These are phyloP conservation scores for Malus hybrid DNA, from an alignment of 331 rosid genomes.

Conservation along the genomic window DNA sequence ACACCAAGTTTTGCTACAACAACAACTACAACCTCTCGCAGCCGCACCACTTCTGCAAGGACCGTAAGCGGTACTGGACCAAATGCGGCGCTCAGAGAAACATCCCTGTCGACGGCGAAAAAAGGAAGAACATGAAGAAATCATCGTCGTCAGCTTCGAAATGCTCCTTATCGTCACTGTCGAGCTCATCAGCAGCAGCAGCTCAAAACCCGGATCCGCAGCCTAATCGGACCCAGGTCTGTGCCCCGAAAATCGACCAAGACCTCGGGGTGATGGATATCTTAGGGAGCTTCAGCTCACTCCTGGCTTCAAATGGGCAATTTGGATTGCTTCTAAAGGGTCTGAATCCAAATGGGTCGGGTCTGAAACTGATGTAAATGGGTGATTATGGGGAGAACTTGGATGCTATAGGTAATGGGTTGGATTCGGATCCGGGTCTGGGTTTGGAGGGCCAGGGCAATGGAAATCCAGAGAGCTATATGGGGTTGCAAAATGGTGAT, in stretches of 20 bases:
- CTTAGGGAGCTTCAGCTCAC: constrained; percentile 67
- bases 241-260: constrained; percentile 20
- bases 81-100: constrained; percentile 79
- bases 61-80: constrained; percentile 84
- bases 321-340: constrained; percentile 52
- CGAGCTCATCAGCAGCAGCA: constrained; percentile 5
- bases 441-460: constrained; percentile 32
- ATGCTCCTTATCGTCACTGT: constrained; percentile 31
- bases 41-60: constrained; percentile 91
- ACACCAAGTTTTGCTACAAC: constrained; percentile 95
- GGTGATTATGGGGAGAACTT: constrained; percentile 39
- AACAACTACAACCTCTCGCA: constrained; percentile 92
- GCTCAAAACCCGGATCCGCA: constrained; percentile 18
- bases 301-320: constrained; percentile 50
- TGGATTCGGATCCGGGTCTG: constrained; percentile 36
- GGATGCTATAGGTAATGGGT: constrained; percentile 20
- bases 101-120: constrained; percentile 85
- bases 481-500: constrained; percentile 52
- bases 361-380: constrained; percentile 37
- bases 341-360: constrained; percentile 46
- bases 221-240: constrained; percentile 25
- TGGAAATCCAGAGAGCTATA: constrained; percentile 33
- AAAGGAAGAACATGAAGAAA: constrained; percentile 52
- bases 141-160: constrained; percentile 38
- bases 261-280: constrained; percentile 24